phyloP scores from a whole-genome alignment of 225 moss, liverwort and hornwort genomes.

The Pleurozium schreberi region DNA sequence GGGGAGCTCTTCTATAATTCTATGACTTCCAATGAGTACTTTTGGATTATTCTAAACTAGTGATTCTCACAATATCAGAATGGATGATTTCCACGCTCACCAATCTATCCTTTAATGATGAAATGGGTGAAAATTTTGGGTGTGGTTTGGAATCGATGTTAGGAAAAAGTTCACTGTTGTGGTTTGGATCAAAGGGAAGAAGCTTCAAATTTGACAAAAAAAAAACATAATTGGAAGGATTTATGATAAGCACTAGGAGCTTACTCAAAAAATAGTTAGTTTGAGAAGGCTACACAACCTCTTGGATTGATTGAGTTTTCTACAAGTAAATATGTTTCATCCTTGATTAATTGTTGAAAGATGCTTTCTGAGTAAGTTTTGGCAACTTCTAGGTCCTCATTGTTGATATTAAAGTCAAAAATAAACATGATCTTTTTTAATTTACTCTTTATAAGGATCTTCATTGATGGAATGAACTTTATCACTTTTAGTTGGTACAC shows the following conservation, averaged over 20 bases:
- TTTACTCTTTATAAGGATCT: neutral
- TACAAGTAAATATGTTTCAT: too few relatives aligned
- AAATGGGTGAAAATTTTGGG: neutral
- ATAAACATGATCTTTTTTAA: neutral
- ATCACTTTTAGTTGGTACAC: neutral
- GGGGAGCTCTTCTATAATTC: too few relatives aligned
- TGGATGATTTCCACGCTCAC: too few relatives aligned
- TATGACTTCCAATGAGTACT: too few relatives aligned
- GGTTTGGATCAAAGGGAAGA: fast-evolving
- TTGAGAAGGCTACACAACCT: neutral
- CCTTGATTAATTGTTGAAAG: fast-evolving
- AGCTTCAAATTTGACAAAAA: neutral
- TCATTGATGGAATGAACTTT: fast-evolving
- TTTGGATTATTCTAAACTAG: too few relatives aligned
- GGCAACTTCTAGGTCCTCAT: neutral
- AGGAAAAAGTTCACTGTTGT: neutral
- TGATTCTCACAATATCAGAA: too few relatives aligned
- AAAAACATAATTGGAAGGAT: too few relatives aligned
- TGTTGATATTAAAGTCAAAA: too few relatives aligned
- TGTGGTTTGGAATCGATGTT: neutral
- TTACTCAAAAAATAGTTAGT: fast-evolving
- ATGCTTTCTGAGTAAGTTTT: fast-evolving
- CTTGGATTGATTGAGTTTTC: too few relatives aligned
- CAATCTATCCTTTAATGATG: too few relatives aligned
- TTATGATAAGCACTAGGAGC: too few relatives aligned